Base-by-base conservation (phyloP, 805 yeast genomes). In the Candida verbasci region DNA sequence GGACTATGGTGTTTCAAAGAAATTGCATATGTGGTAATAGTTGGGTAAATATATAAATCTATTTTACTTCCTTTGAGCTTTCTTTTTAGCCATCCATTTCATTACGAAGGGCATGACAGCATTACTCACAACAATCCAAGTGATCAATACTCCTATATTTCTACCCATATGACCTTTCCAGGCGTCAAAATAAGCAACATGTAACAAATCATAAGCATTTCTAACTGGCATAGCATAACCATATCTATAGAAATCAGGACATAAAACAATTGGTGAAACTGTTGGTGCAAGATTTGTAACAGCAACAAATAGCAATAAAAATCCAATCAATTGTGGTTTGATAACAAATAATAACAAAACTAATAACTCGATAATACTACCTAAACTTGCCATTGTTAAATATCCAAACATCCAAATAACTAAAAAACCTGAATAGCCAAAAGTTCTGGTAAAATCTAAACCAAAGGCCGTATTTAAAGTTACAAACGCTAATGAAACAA, bases 11-110 rank as follows among this genome's bases (percentile, higher is more conserved):
- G 1, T 80, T 78, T 53, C 88, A 82, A 46, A 65, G 88, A 42
- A 76, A 76, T 17, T 85, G 95, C 57, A 62, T 84, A 24, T 85
- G 95, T 56, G 93, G 93, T 0, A 83, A 86, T 25, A 70, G 79
- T 3, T 83, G 91, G 91, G 78, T 77, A 2, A 72, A 71, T 24
- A 23, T 31, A 21, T 20, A 32, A 21, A 24, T n/a, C n/a, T n/a
- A 40, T 16, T 39, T 37, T 29, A 33, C 40, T 17, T 33, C 24
- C 37, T n/a, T 31, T 4, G 42, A 45, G n/a, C n/a, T 35, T 38
- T 47, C 31, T 43, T 45, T 20, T 34, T 37, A 9, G 49, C 51
- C 34, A 42, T 30, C 44, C 46, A 37, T 24, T 44, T 56, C 60
- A 61, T 47, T 0, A 44, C 48, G 28, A 53, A 52, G 9, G 63